Conservation (phyloP, 805 yeast species). For the Schizosaccharomyces japonicus region DNA sequence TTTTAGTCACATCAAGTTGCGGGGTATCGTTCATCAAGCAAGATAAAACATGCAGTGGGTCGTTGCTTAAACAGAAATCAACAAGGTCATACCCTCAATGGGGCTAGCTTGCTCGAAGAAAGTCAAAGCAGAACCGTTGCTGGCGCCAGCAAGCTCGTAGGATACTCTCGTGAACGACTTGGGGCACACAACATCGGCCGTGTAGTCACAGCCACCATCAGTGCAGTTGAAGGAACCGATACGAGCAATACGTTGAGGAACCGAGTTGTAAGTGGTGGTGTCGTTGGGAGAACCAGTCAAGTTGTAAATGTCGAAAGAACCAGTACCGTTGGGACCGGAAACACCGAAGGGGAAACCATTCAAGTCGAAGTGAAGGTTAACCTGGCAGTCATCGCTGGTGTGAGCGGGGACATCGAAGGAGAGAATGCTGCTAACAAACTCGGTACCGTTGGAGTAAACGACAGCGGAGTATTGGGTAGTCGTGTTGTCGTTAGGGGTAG, state of each 20-base stretch:
- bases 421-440: background rate
- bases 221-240: background rate
- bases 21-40: too few species aligned
- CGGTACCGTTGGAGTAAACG: background rate
- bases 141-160: background rate
- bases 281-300: background rate
- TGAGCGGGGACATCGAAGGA: background rate
- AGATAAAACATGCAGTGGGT: too few species aligned
- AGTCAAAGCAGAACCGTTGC: background rate
- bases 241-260: background rate
- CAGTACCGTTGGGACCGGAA: background rate
- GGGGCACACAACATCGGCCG: background rate
- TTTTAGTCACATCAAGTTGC: too few species aligned
- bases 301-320: background rate
- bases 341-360: background rate
- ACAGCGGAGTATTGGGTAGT: background rate
- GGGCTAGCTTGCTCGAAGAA: background rate
- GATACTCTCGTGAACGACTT: background rate
- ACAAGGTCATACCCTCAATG: background rate
- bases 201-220: background rate
- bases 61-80: too few species aligned
- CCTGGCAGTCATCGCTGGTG: background rate
- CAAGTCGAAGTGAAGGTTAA: background rate
- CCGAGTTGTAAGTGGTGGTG: background rate
- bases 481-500: background rate